Conservation (phyloP, 768 basidiomycete genomes). For the Auricularia cornea region DNA sequence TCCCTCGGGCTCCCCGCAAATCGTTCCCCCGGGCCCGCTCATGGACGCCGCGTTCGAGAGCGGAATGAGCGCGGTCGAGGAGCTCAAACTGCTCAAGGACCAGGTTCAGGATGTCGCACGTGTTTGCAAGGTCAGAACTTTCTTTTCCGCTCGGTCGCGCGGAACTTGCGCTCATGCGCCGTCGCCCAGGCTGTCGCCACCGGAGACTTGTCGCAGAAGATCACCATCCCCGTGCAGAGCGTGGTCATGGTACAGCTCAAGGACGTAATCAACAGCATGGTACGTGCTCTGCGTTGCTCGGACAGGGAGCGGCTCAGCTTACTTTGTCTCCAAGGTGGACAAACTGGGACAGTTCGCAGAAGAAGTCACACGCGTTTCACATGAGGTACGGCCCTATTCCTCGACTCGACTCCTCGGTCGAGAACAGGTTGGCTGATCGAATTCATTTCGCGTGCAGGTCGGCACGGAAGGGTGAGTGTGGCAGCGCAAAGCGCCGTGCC, state of each 20-base stretch:
- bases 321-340: constrained; percentile 38
- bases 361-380: constrained; percentile 79
- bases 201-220: constrained; percentile 70
- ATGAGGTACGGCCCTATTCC: constrained; percentile 32
- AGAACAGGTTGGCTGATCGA: background rate
- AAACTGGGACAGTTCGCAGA: constrained; percentile 81
- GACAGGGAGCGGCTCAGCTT: background rate
- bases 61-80: constrained; percentile 57
- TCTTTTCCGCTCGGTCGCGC: background rate
- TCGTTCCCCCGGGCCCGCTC: constrained; percentile 49
- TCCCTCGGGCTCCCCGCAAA: constrained; percentile 21
- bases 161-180: constrained; percentile 1
- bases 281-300: constrained; percentile 14
- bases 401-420: background rate
- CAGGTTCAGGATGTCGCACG: constrained; percentile 78
- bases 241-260: constrained; percentile 76
- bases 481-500: constrained; percentile 5
- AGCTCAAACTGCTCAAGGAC: constrained; percentile 69
- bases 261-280: constrained; percentile 68
- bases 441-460: constrained; percentile 30
- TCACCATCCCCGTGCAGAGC: constrained; percentile 70
- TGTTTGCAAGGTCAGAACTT: constrained; percentile 48
- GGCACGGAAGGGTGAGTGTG: constrained; percentile 59
- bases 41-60: constrained; percentile 48
- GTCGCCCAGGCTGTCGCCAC: constrained; percentile 50